Evolutionary conservation across 1,284 basidiomycete genomes (phyloP).

Genomic region (Ceratobasidium sp.): DNA sequence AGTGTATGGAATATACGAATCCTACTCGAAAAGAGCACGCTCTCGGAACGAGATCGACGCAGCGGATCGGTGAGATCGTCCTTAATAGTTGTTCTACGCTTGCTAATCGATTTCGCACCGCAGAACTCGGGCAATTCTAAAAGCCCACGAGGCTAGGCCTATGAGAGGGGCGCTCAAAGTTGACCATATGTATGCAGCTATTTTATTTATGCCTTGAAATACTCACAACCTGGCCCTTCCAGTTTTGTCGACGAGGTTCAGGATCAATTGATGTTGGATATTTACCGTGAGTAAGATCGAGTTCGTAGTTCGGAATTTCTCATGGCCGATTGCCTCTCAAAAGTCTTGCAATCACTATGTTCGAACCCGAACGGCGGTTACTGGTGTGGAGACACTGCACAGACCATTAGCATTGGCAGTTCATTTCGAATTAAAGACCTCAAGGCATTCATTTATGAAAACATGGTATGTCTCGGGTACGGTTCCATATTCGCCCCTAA

Average conservation of each 20-base stretch:
- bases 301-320: background rate
- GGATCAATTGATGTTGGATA: constrained; percentile 30
- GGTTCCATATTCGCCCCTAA: background rate
- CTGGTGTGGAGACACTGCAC: constrained; percentile 85
- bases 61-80: background rate
- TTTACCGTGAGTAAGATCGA: constrained; percentile 8
- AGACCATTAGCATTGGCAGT: constrained; percentile 79
- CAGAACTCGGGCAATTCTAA: background rate
- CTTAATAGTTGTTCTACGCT: background rate
- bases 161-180: background rate
- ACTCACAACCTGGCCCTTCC: background rate
- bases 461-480: constrained; percentile 57
- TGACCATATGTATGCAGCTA: constrained; percentile 1
- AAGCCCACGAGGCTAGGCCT: background rate
- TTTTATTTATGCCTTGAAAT: no score
- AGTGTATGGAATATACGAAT: constrained; percentile 17
- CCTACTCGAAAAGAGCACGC: background rate
- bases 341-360: constrained; percentile 73
- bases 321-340: constrained; percentile 54
- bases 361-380: constrained; percentile 75
- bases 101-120: background rate
- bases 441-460: constrained; percentile 69
- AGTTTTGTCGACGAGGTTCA: constrained; percentile 43
- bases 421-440: constrained; percentile 79
- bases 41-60: background rate